phyloP scores from a whole-genome alignment of 805 yeast genomes.

The Kodamaea leandrae region DNA sequence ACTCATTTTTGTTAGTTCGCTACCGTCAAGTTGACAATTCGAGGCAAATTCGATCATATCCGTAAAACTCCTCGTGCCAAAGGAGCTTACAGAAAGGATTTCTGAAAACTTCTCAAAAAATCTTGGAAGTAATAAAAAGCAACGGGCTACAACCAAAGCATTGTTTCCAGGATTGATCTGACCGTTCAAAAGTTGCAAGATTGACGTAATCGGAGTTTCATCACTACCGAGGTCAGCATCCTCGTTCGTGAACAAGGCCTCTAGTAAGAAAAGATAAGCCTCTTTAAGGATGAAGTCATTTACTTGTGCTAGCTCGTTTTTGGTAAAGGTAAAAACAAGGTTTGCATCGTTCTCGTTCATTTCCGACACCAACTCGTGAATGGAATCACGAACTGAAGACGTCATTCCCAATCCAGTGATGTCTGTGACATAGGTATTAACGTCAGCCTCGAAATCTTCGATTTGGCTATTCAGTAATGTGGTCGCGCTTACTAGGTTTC shows the following conservation, averaged over 20 bases:
- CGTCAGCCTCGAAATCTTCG: constrained; percentile 56
- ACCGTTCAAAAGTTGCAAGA: constrained; percentile 9
- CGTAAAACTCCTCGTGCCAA: constrained; percentile 29
- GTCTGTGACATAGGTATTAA: constrained; percentile 67
- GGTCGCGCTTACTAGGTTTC: constrained; percentile 27
- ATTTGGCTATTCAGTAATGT: constrained; percentile 41
- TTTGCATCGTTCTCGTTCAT: constrained; percentile 42
- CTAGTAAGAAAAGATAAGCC: constrained; percentile 39
- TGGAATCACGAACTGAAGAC: constrained; percentile 56
- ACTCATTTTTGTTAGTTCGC: constrained; percentile 26
- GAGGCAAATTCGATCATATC: constrained; percentile 28
- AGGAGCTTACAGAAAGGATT: constrained; percentile 25
- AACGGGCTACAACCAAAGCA: constrained; percentile 40
- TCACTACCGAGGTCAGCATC: constrained; percentile 21
- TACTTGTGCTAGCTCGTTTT: neutral
- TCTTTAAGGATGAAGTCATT: constrained; percentile 36
- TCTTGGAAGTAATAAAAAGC: constrained; percentile 53
- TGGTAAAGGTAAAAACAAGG: constrained; percentile 5
- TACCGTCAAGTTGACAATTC: constrained; percentile 10
- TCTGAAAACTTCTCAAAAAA: constrained; percentile 52
- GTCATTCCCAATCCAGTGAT: constrained; percentile 64
- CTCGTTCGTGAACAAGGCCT: constrained; percentile 43
- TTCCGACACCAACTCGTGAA: constrained; percentile 55
- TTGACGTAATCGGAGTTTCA: constrained; percentile 9
- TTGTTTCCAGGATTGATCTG: constrained; percentile 22